Evolutionary conservation across 148 eudicot genomes (phyloP).

Genomic region (Bassia scoparia): DNA sequence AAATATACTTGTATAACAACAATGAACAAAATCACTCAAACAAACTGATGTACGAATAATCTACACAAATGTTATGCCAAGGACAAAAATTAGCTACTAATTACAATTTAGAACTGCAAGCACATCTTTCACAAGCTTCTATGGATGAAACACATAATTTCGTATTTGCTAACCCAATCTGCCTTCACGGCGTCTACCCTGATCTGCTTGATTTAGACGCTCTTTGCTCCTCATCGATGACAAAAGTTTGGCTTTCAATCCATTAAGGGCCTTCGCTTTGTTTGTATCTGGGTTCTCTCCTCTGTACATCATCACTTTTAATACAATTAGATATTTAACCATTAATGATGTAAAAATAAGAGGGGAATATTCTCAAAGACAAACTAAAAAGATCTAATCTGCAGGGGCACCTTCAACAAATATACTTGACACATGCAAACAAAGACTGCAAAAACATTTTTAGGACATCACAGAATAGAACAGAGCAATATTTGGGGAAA

Average conservation of each 20-base stretch:
- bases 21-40: too few species aligned
- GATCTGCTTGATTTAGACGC: conserved; percentile 89
- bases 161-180: conserved; percentile 96
- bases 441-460: too few species aligned
- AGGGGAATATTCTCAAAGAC: neutral
- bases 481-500: too few species aligned
- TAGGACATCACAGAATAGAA: too few species aligned
- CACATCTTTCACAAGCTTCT: conserved; percentile 96
- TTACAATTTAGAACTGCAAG: too few species aligned
- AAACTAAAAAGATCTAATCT: too few species aligned
- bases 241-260: conserved; percentile 92
- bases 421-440: neutral
- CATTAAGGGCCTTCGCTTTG: conserved; percentile 79
- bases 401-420: neutral
- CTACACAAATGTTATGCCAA: too few species aligned
- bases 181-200: conserved; percentile 95
- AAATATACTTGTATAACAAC: too few species aligned
- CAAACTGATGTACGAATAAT: too few species aligned
- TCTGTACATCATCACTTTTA: conserved; percentile 40
- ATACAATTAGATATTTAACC: neutral
- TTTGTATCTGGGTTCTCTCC: conserved; percentile 83
- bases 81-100: too few species aligned
- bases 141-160: conserved; percentile 93
- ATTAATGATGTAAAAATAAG: neutral
- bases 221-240: conserved; percentile 90